Percentiles rank a stretch among this genome's conserved stretches.
These are phyloP conservation scores for Hydnum rufescens DNA, from an alignment of 768 basidiomycete genomes.

Conservation along the genomic window DNA sequence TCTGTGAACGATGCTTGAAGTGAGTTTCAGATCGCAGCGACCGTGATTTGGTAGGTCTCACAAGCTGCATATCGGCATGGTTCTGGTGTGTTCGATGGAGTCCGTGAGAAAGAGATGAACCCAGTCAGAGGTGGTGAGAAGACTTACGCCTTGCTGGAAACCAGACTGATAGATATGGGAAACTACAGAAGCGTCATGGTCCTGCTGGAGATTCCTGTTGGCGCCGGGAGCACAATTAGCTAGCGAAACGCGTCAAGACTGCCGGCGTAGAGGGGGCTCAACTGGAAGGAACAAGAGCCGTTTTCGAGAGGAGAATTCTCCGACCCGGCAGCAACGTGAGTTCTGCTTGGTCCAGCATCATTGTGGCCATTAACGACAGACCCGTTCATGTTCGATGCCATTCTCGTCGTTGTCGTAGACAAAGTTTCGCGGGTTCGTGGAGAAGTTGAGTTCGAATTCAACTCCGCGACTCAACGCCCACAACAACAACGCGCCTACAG, in stretches of 20 bases:
- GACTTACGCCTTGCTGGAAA: slow-evolving; percentile 63
- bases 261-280: slow-evolving; percentile 1
- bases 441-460: neutral
- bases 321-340: slow-evolving; percentile 28
- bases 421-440: neutral
- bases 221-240: slow-evolving; percentile 7
- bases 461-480: neutral
- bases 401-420: neutral
- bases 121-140: slow-evolving; percentile 7
- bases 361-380: slow-evolving; percentile 3
- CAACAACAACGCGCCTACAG: neutral
- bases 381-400: neutral
- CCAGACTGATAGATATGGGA: slow-evolving; percentile 61
- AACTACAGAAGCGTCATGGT: slow-evolving; percentile 60
- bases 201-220: slow-evolving; percentile 17
- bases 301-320: slow-evolving; percentile 31
- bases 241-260: neutral
- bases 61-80: slow-evolving; percentile 64
- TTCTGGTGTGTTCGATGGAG: slow-evolving; percentile 31
- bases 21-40: neutral
- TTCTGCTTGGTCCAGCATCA: slow-evolving; percentile 13
- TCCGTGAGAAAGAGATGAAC: neutral
- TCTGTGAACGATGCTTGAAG: slow-evolving; percentile 1
- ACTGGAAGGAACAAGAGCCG: slow-evolving; percentile 15
- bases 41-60: slow-evolving; percentile 20